Evolutionary conservation across 306 rosid genomes (phyloP).

Genomic region (Pyrus pyrifolia): DNA sequence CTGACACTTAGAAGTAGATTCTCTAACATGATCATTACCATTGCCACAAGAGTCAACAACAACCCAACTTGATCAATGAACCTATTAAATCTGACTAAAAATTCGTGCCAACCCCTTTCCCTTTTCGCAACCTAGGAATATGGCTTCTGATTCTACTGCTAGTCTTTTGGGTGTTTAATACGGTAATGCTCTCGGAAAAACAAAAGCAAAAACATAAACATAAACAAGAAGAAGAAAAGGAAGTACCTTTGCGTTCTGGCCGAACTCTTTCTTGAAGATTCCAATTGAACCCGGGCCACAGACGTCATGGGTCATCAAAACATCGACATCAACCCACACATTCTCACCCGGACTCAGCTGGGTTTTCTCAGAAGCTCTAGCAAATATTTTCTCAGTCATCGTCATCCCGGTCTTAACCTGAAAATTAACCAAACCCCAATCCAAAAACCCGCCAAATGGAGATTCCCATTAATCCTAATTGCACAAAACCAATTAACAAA

Average conservation of each 20-base stretch:
- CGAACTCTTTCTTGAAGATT: constrained; percentile 88
- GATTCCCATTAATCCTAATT: constrained; percentile 12
- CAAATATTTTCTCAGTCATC: constrained; percentile 88
- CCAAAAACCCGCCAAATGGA: constrained; percentile 1
- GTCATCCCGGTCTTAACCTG: constrained; percentile 89
- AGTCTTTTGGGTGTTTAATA: not conserved
- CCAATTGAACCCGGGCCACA: constrained; percentile 96
- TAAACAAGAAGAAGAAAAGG: not conserved
- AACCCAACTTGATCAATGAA: not conserved
- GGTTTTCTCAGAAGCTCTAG: constrained; percentile 66
- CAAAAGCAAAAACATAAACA: too few species aligned
- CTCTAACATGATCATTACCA: not conserved
- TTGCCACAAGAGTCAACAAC: not conserved
- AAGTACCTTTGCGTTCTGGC: constrained; percentile 74
- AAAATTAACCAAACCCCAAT: constrained; percentile 11
- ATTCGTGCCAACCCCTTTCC: not conserved
- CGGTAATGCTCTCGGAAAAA: not conserved
- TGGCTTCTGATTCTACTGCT: not conserved
- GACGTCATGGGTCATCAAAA: constrained; percentile 94
- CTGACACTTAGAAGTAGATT: not conserved
- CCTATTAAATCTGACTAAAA: not conserved
- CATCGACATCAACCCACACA: constrained; percentile 78
- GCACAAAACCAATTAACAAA: not conserved
- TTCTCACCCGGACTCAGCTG: constrained; percentile 77
- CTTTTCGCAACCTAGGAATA: not conserved